phyloP scores from a whole-genome alignment of 1,284 basidiomycete species.

The Flammula alnicola region DNA sequence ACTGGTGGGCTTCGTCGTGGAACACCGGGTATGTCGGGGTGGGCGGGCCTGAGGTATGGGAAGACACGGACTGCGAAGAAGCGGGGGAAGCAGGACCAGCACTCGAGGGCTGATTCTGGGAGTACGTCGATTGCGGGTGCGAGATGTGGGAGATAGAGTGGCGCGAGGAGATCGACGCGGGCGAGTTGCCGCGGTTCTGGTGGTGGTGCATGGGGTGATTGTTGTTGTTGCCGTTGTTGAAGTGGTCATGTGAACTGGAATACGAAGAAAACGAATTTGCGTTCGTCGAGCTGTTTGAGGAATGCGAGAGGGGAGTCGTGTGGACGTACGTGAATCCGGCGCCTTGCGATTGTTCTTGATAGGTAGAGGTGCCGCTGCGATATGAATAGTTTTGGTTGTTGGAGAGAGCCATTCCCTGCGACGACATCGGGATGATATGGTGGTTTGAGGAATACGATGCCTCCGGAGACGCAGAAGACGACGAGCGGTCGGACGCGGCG shows the following conservation, averaged over 20 bases:
- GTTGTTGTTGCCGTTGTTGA: too few species aligned
- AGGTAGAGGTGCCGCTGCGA: slow-evolving; percentile 43
- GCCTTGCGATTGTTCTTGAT: slow-evolving; percentile 52
- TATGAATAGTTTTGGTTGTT: slow-evolving; percentile 37
- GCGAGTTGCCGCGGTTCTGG: slow-evolving; percentile 32
- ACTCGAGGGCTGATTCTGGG: slow-evolving; percentile 13
- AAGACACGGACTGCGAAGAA: slow-evolving; percentile 51
- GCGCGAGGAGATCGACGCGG: slow-evolving; percentile 39
- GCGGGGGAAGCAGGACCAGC: slow-evolving; percentile 40
- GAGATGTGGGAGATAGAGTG: slow-evolving; percentile 53
- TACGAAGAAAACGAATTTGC: slow-evolving; percentile 37
- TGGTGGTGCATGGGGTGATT: slow-evolving; percentile 31
- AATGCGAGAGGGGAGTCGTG: slow-evolving; percentile 40
- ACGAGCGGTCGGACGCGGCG: slow-evolving; percentile 33
- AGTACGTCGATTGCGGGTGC: slow-evolving; percentile 35
- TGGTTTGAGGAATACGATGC: slow-evolving; percentile 39
- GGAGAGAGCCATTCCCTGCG: slow-evolving; percentile 28
- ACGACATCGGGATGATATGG: slow-evolving; percentile 32
- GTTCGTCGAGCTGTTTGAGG: slow-evolving; percentile 25
- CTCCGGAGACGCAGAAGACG: slow-evolving; percentile 47
- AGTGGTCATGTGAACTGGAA: slow-evolving; percentile 32
- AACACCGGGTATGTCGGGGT: slow-evolving; percentile 53
- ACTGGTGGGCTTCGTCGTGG: slow-evolving; percentile 44
- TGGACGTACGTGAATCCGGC: slow-evolving; percentile 46
- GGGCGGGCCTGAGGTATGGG: slow-evolving; percentile 52